A percentile compares a stretch with the other conserved stretches of the same genome.
These are phyloP conservation scores for Eucalyptus sideroxylon DNA, from an alignment of 345 rosid genomes.

Conservation along the genomic window DNA sequence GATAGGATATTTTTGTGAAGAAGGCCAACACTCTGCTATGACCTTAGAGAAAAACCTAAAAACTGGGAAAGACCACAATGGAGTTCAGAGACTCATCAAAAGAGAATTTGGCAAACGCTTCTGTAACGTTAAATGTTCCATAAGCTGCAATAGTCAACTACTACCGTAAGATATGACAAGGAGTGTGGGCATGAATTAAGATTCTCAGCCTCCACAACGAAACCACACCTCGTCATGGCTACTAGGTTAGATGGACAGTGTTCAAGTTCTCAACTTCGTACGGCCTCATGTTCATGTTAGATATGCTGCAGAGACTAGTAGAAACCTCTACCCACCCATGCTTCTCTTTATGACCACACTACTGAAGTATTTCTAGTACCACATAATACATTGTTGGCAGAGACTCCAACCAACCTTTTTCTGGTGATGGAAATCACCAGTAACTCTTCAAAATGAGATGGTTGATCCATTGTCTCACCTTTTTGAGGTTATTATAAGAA, in stretches of 20 bases:
- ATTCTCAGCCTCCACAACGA: neutral
- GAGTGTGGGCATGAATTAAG: neutral
- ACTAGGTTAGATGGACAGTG: neutral
- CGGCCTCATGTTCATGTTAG: neutral
- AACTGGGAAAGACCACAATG: neutral
- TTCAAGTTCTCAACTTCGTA: neutral
- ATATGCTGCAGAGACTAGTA: neutral
- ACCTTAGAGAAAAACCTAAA: neutral
- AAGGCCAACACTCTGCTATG: neutral
- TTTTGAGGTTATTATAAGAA: too few species aligned
- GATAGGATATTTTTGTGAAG: neutral
- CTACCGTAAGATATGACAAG: neutral
- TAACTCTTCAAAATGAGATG: too few species aligned
- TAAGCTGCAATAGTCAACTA: conserved; percentile 38
- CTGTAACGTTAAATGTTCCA: conserved; percentile 76
- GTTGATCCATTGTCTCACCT: too few species aligned
- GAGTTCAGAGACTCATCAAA: conserved; percentile 24
- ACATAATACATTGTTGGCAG: neutral
- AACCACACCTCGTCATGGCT: neutral
- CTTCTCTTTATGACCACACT: too few species aligned
- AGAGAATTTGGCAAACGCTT: conserved; percentile 61
- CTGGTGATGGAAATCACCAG: neutral
- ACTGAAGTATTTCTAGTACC: neutral
- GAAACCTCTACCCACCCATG: neutral
- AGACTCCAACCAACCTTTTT: neutral